Percentiles rank a stretch among this genome's conserved stretches.
phyloP scores from a whole-genome alignment of 2,329 filamentous ascomycete genomes.

The Samsoniella hepiali region DNA sequence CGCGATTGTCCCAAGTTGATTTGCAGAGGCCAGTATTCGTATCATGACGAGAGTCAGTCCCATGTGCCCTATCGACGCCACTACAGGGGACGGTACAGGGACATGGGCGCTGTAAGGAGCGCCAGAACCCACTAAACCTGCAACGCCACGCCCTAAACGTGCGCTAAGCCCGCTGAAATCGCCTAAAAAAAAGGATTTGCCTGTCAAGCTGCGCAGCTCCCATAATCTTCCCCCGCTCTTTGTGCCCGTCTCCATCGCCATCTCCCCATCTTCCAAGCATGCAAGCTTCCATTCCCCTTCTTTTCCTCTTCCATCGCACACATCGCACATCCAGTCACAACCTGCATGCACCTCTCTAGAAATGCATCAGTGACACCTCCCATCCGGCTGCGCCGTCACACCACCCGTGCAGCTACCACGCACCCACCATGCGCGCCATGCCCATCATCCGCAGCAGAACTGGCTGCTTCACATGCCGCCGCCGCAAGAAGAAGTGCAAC shows the following conservation, averaged over 20 bases:
- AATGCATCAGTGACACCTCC: background rate
- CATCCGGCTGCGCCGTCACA: background rate
- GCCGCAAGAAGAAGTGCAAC: constrained; percentile 54
- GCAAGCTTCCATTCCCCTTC: constrained; percentile 2
- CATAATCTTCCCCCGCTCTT: background rate
- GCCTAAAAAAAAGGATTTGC: background rate
- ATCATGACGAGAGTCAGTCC: too few species aligned
- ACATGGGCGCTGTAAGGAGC: background rate
- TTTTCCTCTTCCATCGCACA: background rate
- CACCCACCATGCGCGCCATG: constrained; percentile 17
- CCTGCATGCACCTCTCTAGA: background rate
- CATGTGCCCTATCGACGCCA: background rate
- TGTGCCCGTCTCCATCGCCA: background rate
- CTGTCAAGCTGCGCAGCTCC: background rate
- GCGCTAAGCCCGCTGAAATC: background rate
- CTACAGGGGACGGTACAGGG: background rate
- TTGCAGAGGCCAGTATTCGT: background rate
- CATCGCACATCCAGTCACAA: background rate
- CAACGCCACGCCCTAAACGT: background rate
- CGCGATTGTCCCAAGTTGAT: too few species aligned
- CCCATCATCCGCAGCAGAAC: constrained; percentile 38
- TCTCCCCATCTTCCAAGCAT: background rate
- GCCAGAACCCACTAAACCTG: background rate
- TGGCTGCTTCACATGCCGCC: constrained; percentile 48
- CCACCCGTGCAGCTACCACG: background rate